phyloP scores from a whole-genome alignment of 495 filamentous ascomycete genomes.

The Cladorrhinum samala region DNA sequence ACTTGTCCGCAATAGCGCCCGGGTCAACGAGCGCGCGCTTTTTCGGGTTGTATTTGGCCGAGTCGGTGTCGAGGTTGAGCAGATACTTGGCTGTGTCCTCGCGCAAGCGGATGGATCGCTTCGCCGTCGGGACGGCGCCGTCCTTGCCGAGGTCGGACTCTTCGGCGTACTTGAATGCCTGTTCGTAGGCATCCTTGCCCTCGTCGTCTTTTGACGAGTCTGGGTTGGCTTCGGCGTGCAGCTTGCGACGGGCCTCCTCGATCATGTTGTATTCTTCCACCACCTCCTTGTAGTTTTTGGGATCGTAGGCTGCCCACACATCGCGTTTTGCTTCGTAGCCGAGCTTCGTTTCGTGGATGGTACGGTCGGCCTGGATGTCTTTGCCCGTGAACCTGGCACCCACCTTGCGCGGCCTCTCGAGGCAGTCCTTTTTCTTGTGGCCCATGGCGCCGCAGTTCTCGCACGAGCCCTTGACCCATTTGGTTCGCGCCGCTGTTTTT shows the following conservation, averaged over 20 bases:
- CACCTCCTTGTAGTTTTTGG: conserved; percentile 75
- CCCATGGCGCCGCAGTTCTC: conserved; percentile 97
- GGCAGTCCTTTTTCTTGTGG: conserved; percentile 90
- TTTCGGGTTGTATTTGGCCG: conserved; percentile 97
- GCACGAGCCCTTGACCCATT: conserved; percentile 95
- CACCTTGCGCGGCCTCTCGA: conserved; percentile 80
- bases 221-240: conserved; percentile 17
- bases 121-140: conserved; percentile 61
- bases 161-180: conserved; percentile 70
- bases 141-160: conserved; percentile 95
- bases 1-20: conserved; percentile 75
- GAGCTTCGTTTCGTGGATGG: conserved; percentile 74
- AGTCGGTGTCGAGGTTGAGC: conserved; percentile 89
- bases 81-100: conserved; percentile 99
- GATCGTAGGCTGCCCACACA: conserved; percentile 94
- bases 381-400: conserved; percentile 90
- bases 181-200: conserved; percentile 33
- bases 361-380: conserved; percentile 89
- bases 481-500: conserved; percentile 77
- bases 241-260: conserved; percentile 67
- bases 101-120: conserved; percentile 75
- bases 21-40: conserved; percentile 89
- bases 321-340: conserved; percentile 99
- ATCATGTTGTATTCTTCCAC: conserved; percentile 83
- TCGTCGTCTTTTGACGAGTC: conserved; percentile 28